Evolutionary conservation across 2,329 filamentous ascomycete genomes (phyloP), one percentile per base, ranked within the genome.

Genomic region (Periglandula ipomoeae): DNA sequence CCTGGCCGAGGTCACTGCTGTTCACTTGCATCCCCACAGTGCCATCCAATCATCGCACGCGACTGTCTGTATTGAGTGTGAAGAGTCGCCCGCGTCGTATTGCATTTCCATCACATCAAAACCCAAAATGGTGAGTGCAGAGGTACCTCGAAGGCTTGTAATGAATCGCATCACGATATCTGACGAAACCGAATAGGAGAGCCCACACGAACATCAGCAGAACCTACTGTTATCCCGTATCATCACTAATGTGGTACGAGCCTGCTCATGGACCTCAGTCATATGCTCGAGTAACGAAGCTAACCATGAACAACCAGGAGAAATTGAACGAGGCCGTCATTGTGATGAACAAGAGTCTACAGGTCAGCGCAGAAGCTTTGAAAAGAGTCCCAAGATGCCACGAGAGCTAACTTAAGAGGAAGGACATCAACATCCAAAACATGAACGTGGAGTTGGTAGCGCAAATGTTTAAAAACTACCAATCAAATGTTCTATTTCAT

Each of bases 381-480:
- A 19, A 10, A 22, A 26, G 7, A 17, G 13, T 10, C 19, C 34
- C 15, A 9, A 30, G 11, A 20, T 15, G 6, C 10, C 8, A 10
- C 19, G 27, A 19, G 19, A 27, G 22, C 24, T 51, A 23, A 52
- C 32, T 8, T 17, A 13, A 13, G 11, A 7, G 2, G 3, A 58
- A 95, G 87, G 91, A 97, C 57, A 96, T 97, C 75, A 97, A 97
- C 62, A 84, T 96, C 49, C 87, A 95, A 61, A 98, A 97, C 66
- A 96, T 97, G 89, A 95, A 98, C 63, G 89, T 96, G 32, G 93
- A 97, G 70, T 78, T 97, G 3, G 93, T 97, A 5, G 90, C 91
- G 1, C 91, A 97, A 64, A 98, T 98, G 93, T 98, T 97, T 75
- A 96, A 97, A 73, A 98, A 97, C 70, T 98, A 98, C 65, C 90